Base-by-base conservation (phyloP, 108 stramenopile species). In the Skeletonema potamos region DNA sequence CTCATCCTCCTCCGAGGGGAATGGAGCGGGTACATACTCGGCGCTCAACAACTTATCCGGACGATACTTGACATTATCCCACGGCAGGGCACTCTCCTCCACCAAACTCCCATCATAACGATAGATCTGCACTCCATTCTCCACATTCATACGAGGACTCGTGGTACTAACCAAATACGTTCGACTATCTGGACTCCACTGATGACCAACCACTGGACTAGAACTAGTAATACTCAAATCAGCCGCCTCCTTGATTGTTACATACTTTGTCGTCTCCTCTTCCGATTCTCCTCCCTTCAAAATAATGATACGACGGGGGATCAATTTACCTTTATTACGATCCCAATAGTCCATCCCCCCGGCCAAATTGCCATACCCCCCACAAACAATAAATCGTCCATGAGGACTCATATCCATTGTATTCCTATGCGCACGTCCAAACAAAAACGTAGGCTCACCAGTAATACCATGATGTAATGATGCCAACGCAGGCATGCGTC, bases 281-380 rank as follows among this genome's bases (percentile, higher is more conserved):
- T 73, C 69, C 9, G 68, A 56, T 54, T 66, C 72, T 51, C 71
- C 67, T 10, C 68, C 77, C 10, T 81, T 84, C 22, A 94, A 70
- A 22, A 80, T 59, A n/a, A 87, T 56, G 15, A 87, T 58, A 58
- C 71, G 79, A 28, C 87, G 82, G 1, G 87, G 88, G 27, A 94
- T 86, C 63, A 75, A 67, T 44, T 92, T 94, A 8, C 64, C 66
- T 72, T 97, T 96, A 78, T 96, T 96, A 28, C 87, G 68, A 84
- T 99, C 98, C 96, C 96, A 99, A 75, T 98, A 97, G 33, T 95
- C 95, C 95, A 99, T 97, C 62, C 86, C 92, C 8, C 96, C 96
- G 2, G 88, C 89, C 54, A 93, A 62, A 78, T 93, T 94, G 0
- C 94, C 96, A 69, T 90, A 95, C 18, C 94, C 94, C 15, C 83